Base-by-base conservation (phyloP, 768 basidiomycete genomes). In the Tephrocybe sp. region DNA sequence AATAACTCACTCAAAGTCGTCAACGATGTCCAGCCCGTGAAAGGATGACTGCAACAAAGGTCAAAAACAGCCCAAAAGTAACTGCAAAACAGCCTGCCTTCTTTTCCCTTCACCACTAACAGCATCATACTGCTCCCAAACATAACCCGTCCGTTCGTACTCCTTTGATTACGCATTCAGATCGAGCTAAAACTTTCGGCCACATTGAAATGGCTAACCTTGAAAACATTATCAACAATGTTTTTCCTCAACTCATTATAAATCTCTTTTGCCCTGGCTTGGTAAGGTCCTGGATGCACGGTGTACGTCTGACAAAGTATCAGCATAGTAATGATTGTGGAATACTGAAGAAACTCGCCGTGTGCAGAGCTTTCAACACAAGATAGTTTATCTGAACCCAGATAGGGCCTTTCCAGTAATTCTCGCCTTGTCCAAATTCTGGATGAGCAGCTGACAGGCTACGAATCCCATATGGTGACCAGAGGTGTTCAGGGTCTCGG, bases 341-440 rank as follows among this genome's bases (percentile, higher is more conserved):
- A 24, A 39, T 16, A 5, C n/a, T 12, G 37, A 12, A 36, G 16
- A 24, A 15, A 56, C 71, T 47, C 24, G 89, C 92, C 68, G 86
- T 88, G 63, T 92, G 75, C 49, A 98, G 69, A 11, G 92, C 81
- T 22, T 82, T 76, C 44, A 98, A 72, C 13, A 87, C 84, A 53
- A 98, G 77, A 63, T 93, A 98, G 68, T 98, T 98, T 89, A 98
- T 95, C 66, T 92, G 95, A 30, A 97, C 80, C 95, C 95, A 98
- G 41, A 98, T 88, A 2, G 95, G 91, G 1, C 96, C 94, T 60
- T 87, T 87, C 95, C 95, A 98, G 67, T 98, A 98, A 70, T 98
- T 91, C 68, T 98, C 95, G 39, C 88, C 96, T 58, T 82, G 72
- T 12, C 94, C 95, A 59, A 93, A 98, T 41, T 90, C 80, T n/a